Evolutionary conservation across 441 rosid species (phyloP).

Genomic region (Erodium moschatum): DNA sequence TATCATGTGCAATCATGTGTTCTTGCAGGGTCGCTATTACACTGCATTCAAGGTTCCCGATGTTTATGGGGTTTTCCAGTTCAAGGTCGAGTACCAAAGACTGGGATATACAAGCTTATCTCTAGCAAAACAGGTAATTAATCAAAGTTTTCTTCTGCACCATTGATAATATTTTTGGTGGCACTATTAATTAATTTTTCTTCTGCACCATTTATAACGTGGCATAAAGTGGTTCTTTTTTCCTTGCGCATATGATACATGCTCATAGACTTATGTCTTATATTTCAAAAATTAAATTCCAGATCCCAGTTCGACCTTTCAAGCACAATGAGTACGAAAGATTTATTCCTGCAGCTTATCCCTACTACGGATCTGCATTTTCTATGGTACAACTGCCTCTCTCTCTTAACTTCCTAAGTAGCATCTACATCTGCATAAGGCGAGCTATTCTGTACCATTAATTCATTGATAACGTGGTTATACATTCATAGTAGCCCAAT

Average conservation of each 20-base stretch:
- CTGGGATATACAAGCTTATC: conserved; percentile 62
- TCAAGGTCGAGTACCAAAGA: conserved; percentile 59
- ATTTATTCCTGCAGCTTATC: conserved; percentile 58
- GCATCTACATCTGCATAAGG: too few relatives aligned
- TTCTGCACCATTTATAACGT: too few relatives aligned
- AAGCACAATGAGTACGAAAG: conserved; percentile 69
- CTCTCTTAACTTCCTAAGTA: too few relatives aligned
- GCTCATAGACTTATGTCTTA: neutral
- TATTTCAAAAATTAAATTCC: conserved; percentile 19
- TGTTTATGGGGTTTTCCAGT: conserved; percentile 71
- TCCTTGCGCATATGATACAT: too few relatives aligned
- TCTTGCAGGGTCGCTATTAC: conserved; percentile 49
- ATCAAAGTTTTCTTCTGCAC: neutral
- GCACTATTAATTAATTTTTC: too few relatives aligned
- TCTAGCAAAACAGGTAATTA: conserved; percentile 57
- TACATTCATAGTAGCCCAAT: too few relatives aligned
- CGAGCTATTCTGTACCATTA: too few relatives aligned
- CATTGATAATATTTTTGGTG: too few relatives aligned
- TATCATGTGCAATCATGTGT: conserved; percentile 7
- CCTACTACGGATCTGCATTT: conserved; percentile 70
- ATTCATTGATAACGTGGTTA: too few relatives aligned
- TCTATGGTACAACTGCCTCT: conserved; percentile 36
- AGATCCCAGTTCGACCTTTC: conserved; percentile 72
- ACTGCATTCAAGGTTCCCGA: conserved; percentile 67
- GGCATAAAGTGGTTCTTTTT: neutral